Evolutionary conservation across 768 basidiomycete species (phyloP).

Genomic region (Trametes elegans): DNA sequence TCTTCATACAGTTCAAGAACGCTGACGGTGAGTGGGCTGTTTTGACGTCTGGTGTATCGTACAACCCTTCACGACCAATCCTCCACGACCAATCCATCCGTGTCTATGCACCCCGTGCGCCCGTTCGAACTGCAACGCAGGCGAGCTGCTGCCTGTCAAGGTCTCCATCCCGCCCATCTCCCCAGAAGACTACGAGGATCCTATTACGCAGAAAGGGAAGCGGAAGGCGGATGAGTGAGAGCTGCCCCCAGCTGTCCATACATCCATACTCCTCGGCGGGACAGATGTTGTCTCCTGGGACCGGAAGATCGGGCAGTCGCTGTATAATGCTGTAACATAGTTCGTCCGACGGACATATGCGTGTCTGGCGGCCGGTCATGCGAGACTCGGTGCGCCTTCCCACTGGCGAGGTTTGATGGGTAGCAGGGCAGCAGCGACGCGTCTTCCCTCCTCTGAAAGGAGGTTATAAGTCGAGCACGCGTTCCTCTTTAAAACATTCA

Average conservation of each 20-base stretch:
- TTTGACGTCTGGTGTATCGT: not conserved
- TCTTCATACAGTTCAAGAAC: slow-evolving; percentile 70
- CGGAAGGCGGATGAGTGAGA: slow-evolving; percentile 44
- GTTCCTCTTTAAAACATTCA: slow-evolving; percentile 55
- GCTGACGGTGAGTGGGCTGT: slow-evolving; percentile 49
- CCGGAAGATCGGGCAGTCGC: not conserved
- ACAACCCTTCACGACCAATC: slow-evolving; percentile 7
- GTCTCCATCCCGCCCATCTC: slow-evolving; percentile 55
- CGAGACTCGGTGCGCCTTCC: slow-evolving; percentile 9
- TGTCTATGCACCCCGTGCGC: not conserved
- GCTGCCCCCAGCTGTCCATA: too few relatives aligned
- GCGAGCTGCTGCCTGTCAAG: slow-evolving; percentile 56
- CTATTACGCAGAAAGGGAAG: slow-evolving; percentile 54
- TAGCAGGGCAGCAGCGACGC: slow-evolving; percentile 88
- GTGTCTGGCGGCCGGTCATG: not conserved
- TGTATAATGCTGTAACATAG: not conserved
- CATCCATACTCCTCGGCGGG: too few relatives aligned
- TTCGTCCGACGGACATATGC: not conserved
- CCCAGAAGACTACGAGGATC: slow-evolving; percentile 53
- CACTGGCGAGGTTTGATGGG: slow-evolving; percentile 49
- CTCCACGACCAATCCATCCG: not conserved
- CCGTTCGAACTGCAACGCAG: slow-evolving; percentile 33
- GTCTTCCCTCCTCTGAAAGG: slow-evolving; percentile 88
- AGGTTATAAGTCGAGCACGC: slow-evolving; percentile 96
- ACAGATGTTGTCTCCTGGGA: too few relatives aligned